Base-by-base conservation (phyloP, 148 eudicot genomes). In the Vaccinium myrtillus region DNA sequence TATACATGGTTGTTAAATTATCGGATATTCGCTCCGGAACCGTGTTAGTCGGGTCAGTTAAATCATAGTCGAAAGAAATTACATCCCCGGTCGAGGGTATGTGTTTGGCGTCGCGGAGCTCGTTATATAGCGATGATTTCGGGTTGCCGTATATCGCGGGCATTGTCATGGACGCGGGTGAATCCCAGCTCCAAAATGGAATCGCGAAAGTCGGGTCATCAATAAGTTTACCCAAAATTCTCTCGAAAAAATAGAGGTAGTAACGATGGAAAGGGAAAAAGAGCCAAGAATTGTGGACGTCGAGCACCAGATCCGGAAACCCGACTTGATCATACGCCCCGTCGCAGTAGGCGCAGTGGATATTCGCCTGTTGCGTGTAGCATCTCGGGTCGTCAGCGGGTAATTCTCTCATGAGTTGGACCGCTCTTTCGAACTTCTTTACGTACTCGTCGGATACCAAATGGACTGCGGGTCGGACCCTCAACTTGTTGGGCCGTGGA, bases 311-410 rank as follows among this genome's bases (percentile, higher is more conserved):
- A 73, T 91, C 63, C 0, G 94, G 91, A 8, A 93, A 91, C 63
- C 98, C 98, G 5, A 87, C 89, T 91, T 95, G 98, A 74, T 87
- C 87, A 84, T 95, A 92, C 21, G 95, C 97, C 12, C 99, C 98
- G 58, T 94, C 89, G 83, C 98, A 94, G 81, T 96, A 96, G 48
- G 98, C 99, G 63, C 99, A 96, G 87, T 96, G 99, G 65, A 94
- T 90, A 16, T 92, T 87, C 6, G 98, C 97, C 86, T 96, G 99
- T 80, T 96, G 95, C 12, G 14, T 85, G 79, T 93, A 93, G 81
- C 90, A 92, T 25, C 98, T 90, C 0, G 99, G 99, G 65, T 96
- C 97, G 30, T 86, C 89, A 4, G 84, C 93, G 0, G 97, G 98
- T 0, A 96, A 91, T 9, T 91, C 94, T 56, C 89, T 92, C 98